Conservation (phyloP, 306 rosid species). For the Pterocarpus santalinus region DNA sequence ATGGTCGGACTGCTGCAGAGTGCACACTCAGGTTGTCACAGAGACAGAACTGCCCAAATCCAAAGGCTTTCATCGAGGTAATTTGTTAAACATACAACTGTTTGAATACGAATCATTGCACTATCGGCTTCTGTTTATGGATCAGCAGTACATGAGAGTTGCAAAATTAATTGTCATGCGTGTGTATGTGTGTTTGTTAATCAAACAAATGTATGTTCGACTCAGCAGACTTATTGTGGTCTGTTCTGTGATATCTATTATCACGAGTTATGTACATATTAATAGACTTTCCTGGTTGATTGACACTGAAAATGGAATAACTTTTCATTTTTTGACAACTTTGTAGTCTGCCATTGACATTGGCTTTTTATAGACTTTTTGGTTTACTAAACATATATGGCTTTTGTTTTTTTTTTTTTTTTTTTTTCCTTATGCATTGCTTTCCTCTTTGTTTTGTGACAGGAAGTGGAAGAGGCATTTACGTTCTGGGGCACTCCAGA, state of each 20-base stretch:
- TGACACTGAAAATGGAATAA: conserved; percentile 12
- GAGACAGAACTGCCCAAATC: conserved; percentile 88
- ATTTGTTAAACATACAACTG: conserved; percentile 3
- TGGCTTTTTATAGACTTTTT: neutral
- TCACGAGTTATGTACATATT: neutral
- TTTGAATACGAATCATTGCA: conserved; percentile 3
- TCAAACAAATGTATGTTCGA: neutral
- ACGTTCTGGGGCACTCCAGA: conserved; percentile 87
- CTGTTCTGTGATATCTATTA: neutral
- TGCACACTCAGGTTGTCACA: conserved; percentile 78
- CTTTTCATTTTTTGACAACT: conserved; percentile 11
- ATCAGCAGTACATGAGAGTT: neutral
- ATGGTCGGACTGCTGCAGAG: conserved; percentile 89
- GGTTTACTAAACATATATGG: neutral
- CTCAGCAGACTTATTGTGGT: conserved; percentile 2
- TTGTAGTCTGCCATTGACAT: neutral
- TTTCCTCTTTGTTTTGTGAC: conserved; percentile 41
- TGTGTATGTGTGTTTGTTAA: neutral
- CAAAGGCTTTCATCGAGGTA: conserved; percentile 84
- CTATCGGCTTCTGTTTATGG: neutral
- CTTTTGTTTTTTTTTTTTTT: neutral
- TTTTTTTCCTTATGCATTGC: neutral
- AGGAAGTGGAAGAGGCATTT: conserved; percentile 80
- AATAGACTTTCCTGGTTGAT: neutral
- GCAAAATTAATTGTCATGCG: neutral